Percentiles rank a stretch among this genome's conserved stretches.
Evolutionary conservation across 441 rosid genomes (phyloP).

Genomic region (Pelargonium citronellum): DNA sequence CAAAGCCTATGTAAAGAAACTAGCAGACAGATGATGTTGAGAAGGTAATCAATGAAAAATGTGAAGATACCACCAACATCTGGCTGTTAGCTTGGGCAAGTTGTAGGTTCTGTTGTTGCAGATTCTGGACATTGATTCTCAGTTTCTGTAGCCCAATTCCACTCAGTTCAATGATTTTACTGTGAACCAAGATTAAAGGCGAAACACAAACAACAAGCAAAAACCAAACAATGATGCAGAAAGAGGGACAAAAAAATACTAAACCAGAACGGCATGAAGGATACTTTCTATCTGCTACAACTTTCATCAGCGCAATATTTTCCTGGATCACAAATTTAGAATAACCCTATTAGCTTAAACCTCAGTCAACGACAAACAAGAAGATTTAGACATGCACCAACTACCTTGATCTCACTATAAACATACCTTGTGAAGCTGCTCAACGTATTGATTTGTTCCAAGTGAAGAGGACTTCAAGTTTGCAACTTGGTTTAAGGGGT

Average conservation of each 20-base stretch:
- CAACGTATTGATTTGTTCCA: slow-evolving; percentile 29
- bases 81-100: slow-evolving; percentile 58
- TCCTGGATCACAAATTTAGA: slow-evolving; percentile 38
- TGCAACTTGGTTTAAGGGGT: slow-evolving; percentile 23
- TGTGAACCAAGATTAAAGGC: slow-evolving; percentile 25
- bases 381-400: not conserved
- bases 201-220: slow-evolving; percentile 16
- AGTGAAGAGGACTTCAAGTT: slow-evolving; percentile 26
- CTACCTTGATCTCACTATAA: not conserved
- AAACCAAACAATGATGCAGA: slow-evolving; percentile 17
- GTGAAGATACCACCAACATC: slow-evolving; percentile 47
- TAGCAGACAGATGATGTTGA: slow-evolving; percentile 12
- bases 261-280: slow-evolving; percentile 16
- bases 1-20: not conserved
- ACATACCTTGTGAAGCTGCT: slow-evolving; percentile 49
- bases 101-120: slow-evolving; percentile 51
- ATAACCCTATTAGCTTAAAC: slow-evolving; percentile 15
- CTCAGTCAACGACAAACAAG: not conserved
- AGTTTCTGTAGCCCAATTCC: slow-evolving; percentile 44
- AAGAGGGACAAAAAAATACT: not conserved
- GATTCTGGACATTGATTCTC: slow-evolving; percentile 43
- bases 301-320: slow-evolving; percentile 44
- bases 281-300: slow-evolving; percentile 51
- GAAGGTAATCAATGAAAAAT: slow-evolving; percentile 11
- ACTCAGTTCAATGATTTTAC: slow-evolving; percentile 51